A percentile compares a stretch with the other conserved stretches of the same genome.
These are phyloP conservation scores for Solanum chilense DNA, from an alignment of 257 asterid species.

Conservation along the genomic window DNA sequence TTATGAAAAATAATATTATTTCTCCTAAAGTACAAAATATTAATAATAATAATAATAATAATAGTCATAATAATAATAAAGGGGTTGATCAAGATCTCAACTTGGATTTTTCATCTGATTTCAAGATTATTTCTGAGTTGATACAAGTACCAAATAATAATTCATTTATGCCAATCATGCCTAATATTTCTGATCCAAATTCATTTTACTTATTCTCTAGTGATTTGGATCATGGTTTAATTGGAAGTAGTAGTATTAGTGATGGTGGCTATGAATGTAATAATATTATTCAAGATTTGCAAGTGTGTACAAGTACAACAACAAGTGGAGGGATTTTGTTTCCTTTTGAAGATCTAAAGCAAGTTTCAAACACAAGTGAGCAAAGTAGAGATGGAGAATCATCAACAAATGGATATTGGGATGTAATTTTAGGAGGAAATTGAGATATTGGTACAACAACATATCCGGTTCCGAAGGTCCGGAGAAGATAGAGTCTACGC, in stretches of 20 bases:
- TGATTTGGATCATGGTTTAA: conserved; percentile 26
- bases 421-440: conserved; percentile 58
- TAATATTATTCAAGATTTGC: conserved; percentile 34
- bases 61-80: neutral
- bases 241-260: conserved; percentile 6
- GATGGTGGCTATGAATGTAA: conserved; percentile 13
- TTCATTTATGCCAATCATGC: conserved; percentile 32
- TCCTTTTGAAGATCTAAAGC: conserved; percentile 58
- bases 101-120: conserved; percentile 38
- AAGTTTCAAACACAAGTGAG: conserved; percentile 12
- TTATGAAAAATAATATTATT: neutral
- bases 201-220: conserved; percentile 14
- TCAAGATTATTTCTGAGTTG: conserved; percentile 40
- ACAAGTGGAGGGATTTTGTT: conserved; percentile 44
- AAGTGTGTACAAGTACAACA: conserved; percentile 8
- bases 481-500: fast-evolving
- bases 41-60: no score
- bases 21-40: neutral
- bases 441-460: conserved; percentile 39
- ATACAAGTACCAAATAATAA: conserved; percentile 37
- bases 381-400: conserved; percentile 22
- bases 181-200: conserved; percentile 13
- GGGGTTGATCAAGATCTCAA: conserved; percentile 47
- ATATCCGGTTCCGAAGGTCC: neutral
- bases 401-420: conserved; percentile 53